Percentiles rank a stretch among this genome's conserved stretches.
Evolutionary conservation across 495 filamentous ascomycete genomes (phyloP).

Genomic region (Talaromyces trachyspermus): DNA sequence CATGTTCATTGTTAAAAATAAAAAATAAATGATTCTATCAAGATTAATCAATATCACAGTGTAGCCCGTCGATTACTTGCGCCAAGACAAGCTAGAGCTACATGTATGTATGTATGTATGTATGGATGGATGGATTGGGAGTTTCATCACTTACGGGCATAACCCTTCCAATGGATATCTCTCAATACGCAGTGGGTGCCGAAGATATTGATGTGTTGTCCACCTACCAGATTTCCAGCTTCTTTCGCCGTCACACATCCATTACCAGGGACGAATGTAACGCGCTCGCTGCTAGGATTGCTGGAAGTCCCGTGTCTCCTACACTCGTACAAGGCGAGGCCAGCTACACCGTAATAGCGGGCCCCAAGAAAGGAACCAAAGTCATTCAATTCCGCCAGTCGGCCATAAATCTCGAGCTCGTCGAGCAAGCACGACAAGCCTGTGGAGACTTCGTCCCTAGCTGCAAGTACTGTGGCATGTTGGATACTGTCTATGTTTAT

Average conservation of each 20-base stretch:
- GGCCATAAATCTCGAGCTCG: slow-evolving; percentile 11
- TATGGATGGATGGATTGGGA: no score
- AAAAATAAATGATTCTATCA: no score
- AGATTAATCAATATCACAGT: no score
- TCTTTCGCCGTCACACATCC: slow-evolving; percentile 11
- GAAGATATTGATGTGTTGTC: slow-evolving; percentile 13
- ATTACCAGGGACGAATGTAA: slow-evolving; percentile 11
- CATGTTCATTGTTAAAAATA: no score
- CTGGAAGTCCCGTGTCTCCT: slow-evolving; percentile 12
- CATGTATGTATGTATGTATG: no score
- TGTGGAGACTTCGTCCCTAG: slow-evolving; percentile 9
- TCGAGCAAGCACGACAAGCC: slow-evolving; percentile 10
- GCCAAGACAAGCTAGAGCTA: no score
- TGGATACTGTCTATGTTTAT: slow-evolving; percentile 7
- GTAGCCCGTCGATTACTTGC: no score
- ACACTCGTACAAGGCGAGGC: slow-evolving; percentile 14
- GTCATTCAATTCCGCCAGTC: slow-evolving; percentile 17
- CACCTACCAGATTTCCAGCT: slow-evolving; percentile 11
- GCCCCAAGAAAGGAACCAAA: slow-evolving; percentile 8
- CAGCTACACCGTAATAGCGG: slow-evolving; percentile 24
- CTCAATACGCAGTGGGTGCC: slow-evolving; percentile 11
- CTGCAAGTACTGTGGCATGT: slow-evolving; percentile 8
- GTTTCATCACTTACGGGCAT: not conserved
- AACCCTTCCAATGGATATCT: slow-evolving; percentile 12
- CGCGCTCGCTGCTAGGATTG: slow-evolving; percentile 8